Conservation (phyloP, 805 yeast genomes). For the Zygosaccharomyces rouxii region DNA sequence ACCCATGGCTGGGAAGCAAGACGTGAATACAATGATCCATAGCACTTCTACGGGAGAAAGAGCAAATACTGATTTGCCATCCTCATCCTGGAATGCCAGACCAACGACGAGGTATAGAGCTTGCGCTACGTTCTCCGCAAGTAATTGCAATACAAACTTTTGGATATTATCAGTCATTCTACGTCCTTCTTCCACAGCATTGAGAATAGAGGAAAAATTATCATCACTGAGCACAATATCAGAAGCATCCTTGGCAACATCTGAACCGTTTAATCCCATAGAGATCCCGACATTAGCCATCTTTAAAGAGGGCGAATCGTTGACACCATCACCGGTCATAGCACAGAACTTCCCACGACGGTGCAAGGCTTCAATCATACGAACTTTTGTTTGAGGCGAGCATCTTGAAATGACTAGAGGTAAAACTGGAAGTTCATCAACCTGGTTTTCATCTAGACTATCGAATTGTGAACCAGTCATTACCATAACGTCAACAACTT, state of each 20-base stretch:
- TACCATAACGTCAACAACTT: conserved; percentile 52
- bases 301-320: conserved; percentile 95
- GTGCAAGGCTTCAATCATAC: conserved; percentile 85
- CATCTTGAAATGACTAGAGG: conserved; percentile 92
- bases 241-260: conserved; percentile 96
- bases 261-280: conserved; percentile 92
- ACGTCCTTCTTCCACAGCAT: conserved; percentile 95
- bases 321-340: conserved; percentile 99
- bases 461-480: conserved; percentile 85
- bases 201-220: conserved; percentile 87
- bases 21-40: conserved; percentile 96
- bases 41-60: conserved; percentile 95
- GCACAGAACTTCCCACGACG: conserved; percentile 91
- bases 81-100: conserved; percentile 69
- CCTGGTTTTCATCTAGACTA: conserved; percentile 58
- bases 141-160: conserved; percentile 86
- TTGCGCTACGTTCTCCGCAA: conserved; percentile 93
- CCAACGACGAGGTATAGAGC: conserved; percentile 78
- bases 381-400: conserved; percentile 88
- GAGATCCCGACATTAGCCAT: conserved; percentile 95
- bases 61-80: conserved; percentile 77
- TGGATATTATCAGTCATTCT: conserved; percentile 95
- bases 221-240: conserved; percentile 97
- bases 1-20: conserved; percentile 98
- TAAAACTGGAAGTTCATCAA: conserved; percentile 67